phyloP scores from a whole-genome alignment of 2,329 filamentous ascomycete genomes.

The Trichophyton equinum region DNA sequence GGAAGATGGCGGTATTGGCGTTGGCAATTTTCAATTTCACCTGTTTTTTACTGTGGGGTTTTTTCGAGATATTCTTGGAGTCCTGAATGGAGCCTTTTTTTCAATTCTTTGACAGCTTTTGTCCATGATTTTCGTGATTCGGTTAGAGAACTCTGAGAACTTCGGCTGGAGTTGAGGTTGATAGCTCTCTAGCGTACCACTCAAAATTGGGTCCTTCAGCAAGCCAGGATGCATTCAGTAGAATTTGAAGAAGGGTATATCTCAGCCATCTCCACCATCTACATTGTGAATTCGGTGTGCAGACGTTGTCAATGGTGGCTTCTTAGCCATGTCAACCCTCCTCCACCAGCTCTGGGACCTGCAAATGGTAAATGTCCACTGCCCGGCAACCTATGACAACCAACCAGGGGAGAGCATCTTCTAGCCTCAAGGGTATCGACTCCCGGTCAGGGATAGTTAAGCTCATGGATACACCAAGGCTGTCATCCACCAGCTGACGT shows the following conservation, averaged over 20 bases:
- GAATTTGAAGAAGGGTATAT: neutral
- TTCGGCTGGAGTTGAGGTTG: neutral
- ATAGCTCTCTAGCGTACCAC: neutral
- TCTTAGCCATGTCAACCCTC: neutral
- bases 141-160: neutral
- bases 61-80: neutral
- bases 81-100: neutral
- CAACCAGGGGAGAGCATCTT: neutral
- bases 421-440: neutral
- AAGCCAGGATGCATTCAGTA: neutral
- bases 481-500: neutral
- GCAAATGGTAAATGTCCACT: neutral
- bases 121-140: neutral
- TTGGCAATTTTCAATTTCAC: neutral
- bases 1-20: neutral
- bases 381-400: neutral
- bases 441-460: neutral
- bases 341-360: neutral
- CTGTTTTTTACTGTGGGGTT: neutral
- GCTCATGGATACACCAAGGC: neutral
- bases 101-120: neutral
- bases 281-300: neutral
- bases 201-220: too few species aligned
- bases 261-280: neutral
- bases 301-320: neutral